Conservation (phyloP, 495 filamentous ascomycete genomes). For the Aspergillus indologenus region DNA sequence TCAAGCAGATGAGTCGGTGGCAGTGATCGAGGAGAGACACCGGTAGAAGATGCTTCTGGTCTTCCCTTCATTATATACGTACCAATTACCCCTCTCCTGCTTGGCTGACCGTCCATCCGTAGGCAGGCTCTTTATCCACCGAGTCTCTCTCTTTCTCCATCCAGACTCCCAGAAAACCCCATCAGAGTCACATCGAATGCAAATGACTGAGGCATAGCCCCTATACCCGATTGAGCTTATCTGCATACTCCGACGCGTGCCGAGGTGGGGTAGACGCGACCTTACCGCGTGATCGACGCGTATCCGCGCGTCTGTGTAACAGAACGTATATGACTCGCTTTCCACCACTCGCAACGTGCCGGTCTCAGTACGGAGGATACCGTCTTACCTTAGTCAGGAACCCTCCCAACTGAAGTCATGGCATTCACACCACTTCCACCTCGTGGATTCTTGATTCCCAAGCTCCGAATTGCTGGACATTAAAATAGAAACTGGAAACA, state of each 20-base stretch:
- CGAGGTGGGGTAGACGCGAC: constrained; percentile 22
- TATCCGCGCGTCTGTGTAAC: constrained; percentile 22
- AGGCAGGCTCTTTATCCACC: constrained; percentile 3
- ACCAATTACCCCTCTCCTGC: neutral
- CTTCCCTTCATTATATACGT: neutral
- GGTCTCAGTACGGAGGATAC: neutral
- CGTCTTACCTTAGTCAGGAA: too few relatives aligned
- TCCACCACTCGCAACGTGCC: constrained; percentile 6
- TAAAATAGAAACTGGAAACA: neutral
- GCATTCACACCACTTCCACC: too few relatives aligned
- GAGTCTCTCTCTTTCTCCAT: neutral
- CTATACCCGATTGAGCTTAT: constrained; percentile 14
- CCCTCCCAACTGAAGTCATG: too few relatives aligned
- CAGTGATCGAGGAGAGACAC: neutral
- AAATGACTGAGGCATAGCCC: too few relatives aligned
- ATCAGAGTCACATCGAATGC: too few relatives aligned
- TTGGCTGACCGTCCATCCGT: neutral
- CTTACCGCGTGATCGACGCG: constrained; percentile 20
- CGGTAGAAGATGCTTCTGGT: neutral
- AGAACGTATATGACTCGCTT: constrained; percentile 11
- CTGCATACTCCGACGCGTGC: constrained; percentile 14
- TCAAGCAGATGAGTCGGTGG: neutral
- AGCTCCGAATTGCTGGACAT: too few relatives aligned
- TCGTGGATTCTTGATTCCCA: too few relatives aligned
- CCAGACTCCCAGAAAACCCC: too few relatives aligned